Evolutionary conservation across 164 flowering plant species (phyloP).

Genomic region (Liquidambar formosana): DNA sequence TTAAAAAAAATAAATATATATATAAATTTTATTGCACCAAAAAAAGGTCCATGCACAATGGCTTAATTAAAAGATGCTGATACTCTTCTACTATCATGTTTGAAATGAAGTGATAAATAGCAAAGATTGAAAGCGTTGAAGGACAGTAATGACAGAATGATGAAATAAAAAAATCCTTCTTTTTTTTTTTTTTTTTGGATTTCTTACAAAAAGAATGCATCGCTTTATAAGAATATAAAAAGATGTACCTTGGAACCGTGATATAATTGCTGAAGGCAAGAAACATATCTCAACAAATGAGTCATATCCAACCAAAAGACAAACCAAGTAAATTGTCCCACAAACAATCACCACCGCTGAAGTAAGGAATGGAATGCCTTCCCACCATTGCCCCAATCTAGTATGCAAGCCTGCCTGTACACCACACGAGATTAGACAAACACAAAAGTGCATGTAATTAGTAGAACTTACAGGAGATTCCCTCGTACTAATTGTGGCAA

Average conservation of each 20-base stretch:
- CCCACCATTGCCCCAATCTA: conserved; percentile 88
- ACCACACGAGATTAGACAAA: not conserved
- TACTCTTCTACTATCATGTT: too few relatives aligned
- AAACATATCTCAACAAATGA: conserved; percentile 86
- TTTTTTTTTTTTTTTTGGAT: too few relatives aligned
- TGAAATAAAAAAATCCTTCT: too few relatives aligned
- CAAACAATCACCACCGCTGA: conserved; percentile 77
- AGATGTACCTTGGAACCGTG: conserved; percentile 73
- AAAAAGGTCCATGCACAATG: too few relatives aligned
- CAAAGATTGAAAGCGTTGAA: too few relatives aligned
- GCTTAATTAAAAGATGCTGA: too few relatives aligned
- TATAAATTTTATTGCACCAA: too few relatives aligned
- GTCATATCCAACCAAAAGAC: conserved; percentile 93
- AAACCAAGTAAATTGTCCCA: conserved; percentile 75
- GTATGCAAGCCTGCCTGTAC: conserved; percentile 80
- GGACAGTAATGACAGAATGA: too few relatives aligned
- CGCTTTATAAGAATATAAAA: too few relatives aligned
- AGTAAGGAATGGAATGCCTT: conserved; percentile 80
- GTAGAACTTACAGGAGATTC: not conserved
- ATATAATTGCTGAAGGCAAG: conserved; percentile 68
- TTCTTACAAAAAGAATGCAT: not conserved
- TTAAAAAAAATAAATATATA: too few relatives aligned
- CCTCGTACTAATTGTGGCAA: not conserved
- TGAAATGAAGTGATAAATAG: too few relatives aligned
- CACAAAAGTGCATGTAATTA: not conserved